phyloP scores from a whole-genome alignment of 768 basidiomycete species.

The Naganishia friedmannii region DNA sequence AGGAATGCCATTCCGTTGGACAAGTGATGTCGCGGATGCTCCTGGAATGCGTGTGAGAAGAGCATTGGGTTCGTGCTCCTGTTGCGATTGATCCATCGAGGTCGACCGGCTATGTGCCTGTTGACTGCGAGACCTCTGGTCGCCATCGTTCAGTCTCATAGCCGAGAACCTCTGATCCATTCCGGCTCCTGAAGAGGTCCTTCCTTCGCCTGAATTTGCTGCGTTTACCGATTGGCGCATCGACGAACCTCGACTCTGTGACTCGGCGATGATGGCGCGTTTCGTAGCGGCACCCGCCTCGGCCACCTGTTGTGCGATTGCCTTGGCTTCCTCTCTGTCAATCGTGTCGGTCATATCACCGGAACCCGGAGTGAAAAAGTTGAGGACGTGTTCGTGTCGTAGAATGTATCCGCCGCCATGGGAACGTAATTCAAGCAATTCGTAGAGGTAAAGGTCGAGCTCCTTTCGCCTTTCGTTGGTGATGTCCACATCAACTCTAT shows the following conservation, averaged over 20 bases:
- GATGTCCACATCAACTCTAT: constrained; percentile 74
- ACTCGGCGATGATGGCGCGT: constrained; percentile 19
- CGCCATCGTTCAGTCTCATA: constrained; percentile 23
- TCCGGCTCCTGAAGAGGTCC: constrained; percentile 26
- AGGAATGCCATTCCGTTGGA: constrained; percentile 3
- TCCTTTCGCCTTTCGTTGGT: constrained; percentile 77
- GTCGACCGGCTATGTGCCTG: not conserved
- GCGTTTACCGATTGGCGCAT: constrained; percentile 10
- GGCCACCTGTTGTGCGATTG: constrained; percentile 25
- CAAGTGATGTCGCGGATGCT: constrained; percentile 15
- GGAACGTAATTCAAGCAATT: constrained; percentile 68
- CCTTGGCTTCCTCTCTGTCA: constrained; percentile 55
- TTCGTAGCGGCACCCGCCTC: constrained; percentile 20
- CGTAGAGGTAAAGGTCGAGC: constrained; percentile 81
- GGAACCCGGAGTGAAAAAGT: constrained; percentile 77
- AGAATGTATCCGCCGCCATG: constrained; percentile 72
- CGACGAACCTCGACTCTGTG: constrained; percentile 10
- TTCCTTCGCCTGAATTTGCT: not conserved
- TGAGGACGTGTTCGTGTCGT: constrained; percentile 72
- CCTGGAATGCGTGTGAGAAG: constrained; percentile 7
- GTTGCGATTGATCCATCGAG: constrained; percentile 5
- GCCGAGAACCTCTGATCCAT: constrained; percentile 44
- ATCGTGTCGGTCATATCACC: constrained; percentile 76
- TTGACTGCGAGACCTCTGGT: not conserved
- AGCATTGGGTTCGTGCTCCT: constrained; percentile 2